Conservation (phyloP, 257 asterid genomes). For the Cruciata laevipes region DNA sequence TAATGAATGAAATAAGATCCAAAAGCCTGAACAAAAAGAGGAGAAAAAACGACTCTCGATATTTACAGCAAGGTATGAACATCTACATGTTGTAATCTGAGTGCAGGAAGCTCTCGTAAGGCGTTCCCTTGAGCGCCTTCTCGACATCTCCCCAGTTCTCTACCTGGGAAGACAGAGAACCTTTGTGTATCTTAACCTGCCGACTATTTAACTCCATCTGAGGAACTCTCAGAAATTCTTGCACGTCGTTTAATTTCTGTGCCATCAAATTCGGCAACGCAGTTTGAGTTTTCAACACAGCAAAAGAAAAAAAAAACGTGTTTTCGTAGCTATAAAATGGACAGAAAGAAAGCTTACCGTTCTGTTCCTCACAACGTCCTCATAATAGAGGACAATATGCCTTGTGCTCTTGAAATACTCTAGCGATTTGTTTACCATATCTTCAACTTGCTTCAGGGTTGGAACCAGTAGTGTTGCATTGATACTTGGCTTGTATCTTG, state of each 20-base stretch:
- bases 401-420: conserved; percentile 73
- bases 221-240: conserved; percentile 75
- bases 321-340: neutral
- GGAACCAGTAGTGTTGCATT: conserved; percentile 55
- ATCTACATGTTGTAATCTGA: conserved; percentile 59
- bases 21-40: neutral
- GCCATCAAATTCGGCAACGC: neutral
- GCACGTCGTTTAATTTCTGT: conserved; percentile 78
- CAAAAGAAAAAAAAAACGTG: neutral
- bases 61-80: conserved; percentile 24
- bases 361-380: conserved; percentile 66
- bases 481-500: conserved; percentile 69
- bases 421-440: conserved; percentile 49
- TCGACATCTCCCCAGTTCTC: conserved; percentile 77
- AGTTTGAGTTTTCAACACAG: conserved; percentile 2
- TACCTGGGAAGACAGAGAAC: conserved; percentile 64
- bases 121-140: conserved; percentile 66
- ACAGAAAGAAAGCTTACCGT: conserved; percentile 43
- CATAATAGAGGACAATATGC: conserved; percentile 75
- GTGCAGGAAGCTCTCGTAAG: conserved; percentile 46
- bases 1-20: conserved; percentile 33
- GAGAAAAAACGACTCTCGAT: conserved; percentile 10
- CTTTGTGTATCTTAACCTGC: conserved; percentile 88
- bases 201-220: conserved; percentile 53
- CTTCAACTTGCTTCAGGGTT: conserved; percentile 64